phyloP scores from a whole-genome alignment of 1,139 yeast species.

The Blastobotrys persicus region DNA sequence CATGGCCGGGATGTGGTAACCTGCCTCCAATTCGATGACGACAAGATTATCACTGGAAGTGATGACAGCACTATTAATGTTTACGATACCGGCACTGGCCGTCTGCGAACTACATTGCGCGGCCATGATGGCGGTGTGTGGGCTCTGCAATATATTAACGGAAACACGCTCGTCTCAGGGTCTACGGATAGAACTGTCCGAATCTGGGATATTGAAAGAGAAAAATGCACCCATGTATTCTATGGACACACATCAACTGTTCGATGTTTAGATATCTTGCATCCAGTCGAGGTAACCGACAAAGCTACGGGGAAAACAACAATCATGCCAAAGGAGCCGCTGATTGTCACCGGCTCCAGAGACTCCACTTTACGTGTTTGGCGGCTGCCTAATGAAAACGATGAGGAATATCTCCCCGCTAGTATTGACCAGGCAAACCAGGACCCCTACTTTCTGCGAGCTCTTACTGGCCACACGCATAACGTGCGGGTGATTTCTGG shows the following conservation, averaged over 20 bases:
- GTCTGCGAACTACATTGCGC: constrained; percentile 47
- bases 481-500: constrained; percentile 90
- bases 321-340: constrained; percentile 59
- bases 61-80: constrained; percentile 83
- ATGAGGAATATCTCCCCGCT: constrained; percentile 18
- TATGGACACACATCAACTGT: constrained; percentile 92
- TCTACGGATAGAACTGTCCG: constrained; percentile 90
- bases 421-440: constrained; percentile 6
- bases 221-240: constrained; percentile 78
- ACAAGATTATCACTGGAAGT: constrained; percentile 87
- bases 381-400: constrained; percentile 58
- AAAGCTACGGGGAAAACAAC: constrained; percentile 53
- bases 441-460: constrained; percentile 74
- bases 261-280: constrained; percentile 80
- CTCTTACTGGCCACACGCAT: constrained; percentile 79
- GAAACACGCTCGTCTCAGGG: constrained; percentile 73
- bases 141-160: constrained; percentile 89
- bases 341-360: constrained; percentile 82
- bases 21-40: constrained; percentile 89
- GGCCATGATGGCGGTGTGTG: constrained; percentile 99
- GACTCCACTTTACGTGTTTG: constrained; percentile 88
- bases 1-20: constrained; percentile 85
- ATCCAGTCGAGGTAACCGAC: constrained; percentile 46
- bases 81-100: constrained; percentile 75
- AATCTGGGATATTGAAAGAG: constrained; percentile 80